Evolutionary conservation across 192 early-diverging fungal genomes (phyloP).

Genomic region (Coemansia sp.): DNA sequence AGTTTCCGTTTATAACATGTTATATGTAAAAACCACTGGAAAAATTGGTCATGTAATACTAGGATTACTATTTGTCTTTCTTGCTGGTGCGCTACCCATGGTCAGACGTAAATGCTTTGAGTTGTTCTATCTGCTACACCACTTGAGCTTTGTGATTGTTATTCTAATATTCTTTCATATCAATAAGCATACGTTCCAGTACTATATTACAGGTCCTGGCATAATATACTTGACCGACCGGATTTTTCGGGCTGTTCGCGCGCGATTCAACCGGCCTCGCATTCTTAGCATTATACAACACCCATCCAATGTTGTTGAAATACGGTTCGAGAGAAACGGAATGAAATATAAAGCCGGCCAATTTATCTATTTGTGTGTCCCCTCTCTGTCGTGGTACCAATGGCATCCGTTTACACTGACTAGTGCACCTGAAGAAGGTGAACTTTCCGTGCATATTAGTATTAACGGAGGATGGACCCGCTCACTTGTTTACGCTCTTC

Average conservation of each 20-base stretch:
- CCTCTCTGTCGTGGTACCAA: constrained; percentile 65
- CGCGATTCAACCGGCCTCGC: constrained; percentile 58
- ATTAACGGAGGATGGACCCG: constrained; percentile 60
- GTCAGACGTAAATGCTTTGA: constrained; percentile 57
- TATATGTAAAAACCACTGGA: constrained; percentile 62
- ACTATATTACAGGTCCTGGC: constrained; percentile 64
- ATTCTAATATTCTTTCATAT: constrained; percentile 70
- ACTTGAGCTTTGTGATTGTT: constrained; percentile 74
- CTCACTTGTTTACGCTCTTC: neutral
- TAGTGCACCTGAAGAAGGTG: constrained; percentile 73
- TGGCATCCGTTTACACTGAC: constrained; percentile 88
- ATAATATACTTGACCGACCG: constrained; percentile 67
- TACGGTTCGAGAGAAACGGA: constrained; percentile 67
- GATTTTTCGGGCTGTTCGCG: constrained; percentile 63
- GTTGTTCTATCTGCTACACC: constrained; percentile 81
- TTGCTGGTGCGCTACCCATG: constrained; percentile 18
- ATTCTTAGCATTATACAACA: constrained; percentile 81
- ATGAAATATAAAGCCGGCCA: constrained; percentile 64
- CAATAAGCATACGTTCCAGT: constrained; percentile 68
- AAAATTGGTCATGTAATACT: constrained; percentile 65
- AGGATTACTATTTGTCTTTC: constrained; percentile 7
- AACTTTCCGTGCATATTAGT: constrained; percentile 72
- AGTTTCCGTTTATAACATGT: constrained; percentile 40
- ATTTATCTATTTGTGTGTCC: constrained; percentile 71
- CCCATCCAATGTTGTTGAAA: constrained; percentile 76